phyloP scores from a whole-genome alignment of 306 rosid genomes.

The Benincasa hispida region DNA sequence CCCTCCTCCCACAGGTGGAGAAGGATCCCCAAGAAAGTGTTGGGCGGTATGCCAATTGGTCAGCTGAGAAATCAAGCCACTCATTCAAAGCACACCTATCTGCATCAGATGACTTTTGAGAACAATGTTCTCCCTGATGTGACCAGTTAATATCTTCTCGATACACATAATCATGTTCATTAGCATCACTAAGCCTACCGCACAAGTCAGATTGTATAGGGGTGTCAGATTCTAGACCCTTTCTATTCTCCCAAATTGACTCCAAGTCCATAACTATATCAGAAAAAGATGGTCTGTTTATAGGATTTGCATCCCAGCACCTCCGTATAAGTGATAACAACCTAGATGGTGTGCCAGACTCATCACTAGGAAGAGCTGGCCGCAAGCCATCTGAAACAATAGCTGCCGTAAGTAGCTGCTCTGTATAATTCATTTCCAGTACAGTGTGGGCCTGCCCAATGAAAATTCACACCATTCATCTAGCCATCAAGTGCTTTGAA shows the following conservation, averaged over 20 bases:
- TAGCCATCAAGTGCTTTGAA: neutral
- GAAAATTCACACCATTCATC: neutral
- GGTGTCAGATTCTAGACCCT: constrained; percentile 16
- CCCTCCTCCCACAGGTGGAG: constrained; percentile 88
- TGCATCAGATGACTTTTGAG: constrained; percentile 24
- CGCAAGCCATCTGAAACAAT: constrained; percentile 72
- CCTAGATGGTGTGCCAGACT: constrained; percentile 51
- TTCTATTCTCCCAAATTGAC: constrained; percentile 32
- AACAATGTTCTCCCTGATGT: constrained; percentile 43
- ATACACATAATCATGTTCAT: constrained; percentile 20
- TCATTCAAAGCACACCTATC: constrained; percentile 21
- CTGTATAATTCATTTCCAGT: constrained; percentile 89
- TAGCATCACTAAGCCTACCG: constrained; percentile 21
- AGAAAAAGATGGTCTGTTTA: constrained; percentile 57
- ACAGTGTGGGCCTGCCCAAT: constrained; percentile 85
- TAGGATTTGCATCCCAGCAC: constrained; percentile 73
- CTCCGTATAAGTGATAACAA: constrained; percentile 48
- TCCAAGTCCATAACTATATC: constrained; percentile 57
- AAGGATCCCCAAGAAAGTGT: constrained; percentile 80
- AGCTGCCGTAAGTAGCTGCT: constrained; percentile 84
- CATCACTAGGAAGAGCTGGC: constrained; percentile 55
- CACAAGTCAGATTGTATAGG: constrained; percentile 12
- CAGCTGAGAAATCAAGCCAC: constrained; percentile 28
- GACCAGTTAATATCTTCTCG: constrained; percentile 67
- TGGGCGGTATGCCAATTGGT: constrained; percentile 40